Evolutionary conservation across 1,284 basidiomycete species (phyloP), one percentile per base, ranked within the genome.

Genomic region (Vanrija humicola): DNA sequence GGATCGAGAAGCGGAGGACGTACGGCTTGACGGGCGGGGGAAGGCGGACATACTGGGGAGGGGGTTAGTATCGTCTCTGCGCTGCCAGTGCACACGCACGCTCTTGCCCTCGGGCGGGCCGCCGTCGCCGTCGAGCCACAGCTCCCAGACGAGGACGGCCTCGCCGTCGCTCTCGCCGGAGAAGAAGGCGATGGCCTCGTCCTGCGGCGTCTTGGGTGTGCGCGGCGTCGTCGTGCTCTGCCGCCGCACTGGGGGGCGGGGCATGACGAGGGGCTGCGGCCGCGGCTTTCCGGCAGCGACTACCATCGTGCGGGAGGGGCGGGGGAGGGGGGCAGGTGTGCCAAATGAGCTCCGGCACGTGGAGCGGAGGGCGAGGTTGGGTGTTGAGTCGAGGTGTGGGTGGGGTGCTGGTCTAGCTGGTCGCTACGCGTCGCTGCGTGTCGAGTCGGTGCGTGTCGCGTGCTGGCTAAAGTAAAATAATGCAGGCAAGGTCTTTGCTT

Each of bases 1-100:
- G 88, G 52, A 97, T 81, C 10, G 88, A 87, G 46, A 97, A 88
- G 51, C 94, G 85, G 23, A 97, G 79, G 46, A 97, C 83, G 72
- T 96, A 97, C 3, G 94, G 92, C 18, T 78, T 79, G 66, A 85
- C 83, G n/a, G 93, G 89, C 12, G 94, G 90, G 8, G 93, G 93
- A 25, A 97, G 84, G 49, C 94, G 90, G 66, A 94, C 87, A 74
- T 96, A 96, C 94, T 97, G 69, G 28, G 46, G 45, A 29, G 2
- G 9, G 12, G 6, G 34, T 34, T 34, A 15, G 34, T 43, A 34
- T 18, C 28, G 38, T 82, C 88, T 74, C 70, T 23, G 5, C 5
- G 5, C 21, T 23, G 21, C 21, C 21, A 23, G 21, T 5, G 21
- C 21, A 23, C 3, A 23, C 21, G 21, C 5, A 90, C 92, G 61